Conservation (phyloP, 129 eudicot species). For the Flaveria robusta region DNA sequence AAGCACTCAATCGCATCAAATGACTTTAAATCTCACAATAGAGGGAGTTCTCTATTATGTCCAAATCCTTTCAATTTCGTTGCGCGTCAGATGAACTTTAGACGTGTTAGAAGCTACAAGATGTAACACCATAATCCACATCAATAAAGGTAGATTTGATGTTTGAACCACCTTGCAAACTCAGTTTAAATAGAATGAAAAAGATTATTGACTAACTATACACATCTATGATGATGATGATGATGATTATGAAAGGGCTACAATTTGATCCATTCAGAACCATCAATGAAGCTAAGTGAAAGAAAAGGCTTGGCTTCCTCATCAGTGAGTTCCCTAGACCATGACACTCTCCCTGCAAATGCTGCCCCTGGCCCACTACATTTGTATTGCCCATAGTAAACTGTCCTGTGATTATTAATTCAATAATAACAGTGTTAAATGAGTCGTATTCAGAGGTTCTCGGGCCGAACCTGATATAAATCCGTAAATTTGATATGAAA, state of each 20-base stretch:
- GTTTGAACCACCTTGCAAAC: constrained; percentile 12
- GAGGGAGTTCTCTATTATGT: background rate
- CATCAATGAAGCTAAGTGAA: constrained; percentile 92
- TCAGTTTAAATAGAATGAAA: background rate
- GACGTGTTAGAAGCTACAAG: constrained; percentile 22
- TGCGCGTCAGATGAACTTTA: constrained; percentile 5
- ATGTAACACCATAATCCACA: constrained; percentile 27
- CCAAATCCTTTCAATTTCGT: constrained; percentile 9
- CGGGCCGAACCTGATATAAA: no score
- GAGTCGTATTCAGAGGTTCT: no score
- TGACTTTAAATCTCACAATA: background rate
- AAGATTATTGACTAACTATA: constrained; percentile 27
- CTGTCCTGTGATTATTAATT: constrained; percentile 60
- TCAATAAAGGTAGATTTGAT: constrained; percentile 15
- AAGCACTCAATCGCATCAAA: background rate
- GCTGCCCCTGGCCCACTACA: constrained; percentile 93
- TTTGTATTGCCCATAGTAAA: constrained; percentile 94
- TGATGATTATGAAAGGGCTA: constrained; percentile 26
- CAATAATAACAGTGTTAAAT: background rate
- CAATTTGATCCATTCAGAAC: constrained; percentile 81
- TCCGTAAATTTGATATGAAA: no score
- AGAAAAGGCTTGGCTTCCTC: constrained; percentile 97
- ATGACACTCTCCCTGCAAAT: constrained; percentile 96
- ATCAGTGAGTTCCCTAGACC: constrained; percentile 91
- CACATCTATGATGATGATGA: constrained; percentile 13